A percentile compares a stretch with the other conserved stretches of the same genome.
These are phyloP conservation scores for Tuber aestivum DNA, from an alignment of 495 filamentous ascomycete species.

Conservation along the genomic window DNA sequence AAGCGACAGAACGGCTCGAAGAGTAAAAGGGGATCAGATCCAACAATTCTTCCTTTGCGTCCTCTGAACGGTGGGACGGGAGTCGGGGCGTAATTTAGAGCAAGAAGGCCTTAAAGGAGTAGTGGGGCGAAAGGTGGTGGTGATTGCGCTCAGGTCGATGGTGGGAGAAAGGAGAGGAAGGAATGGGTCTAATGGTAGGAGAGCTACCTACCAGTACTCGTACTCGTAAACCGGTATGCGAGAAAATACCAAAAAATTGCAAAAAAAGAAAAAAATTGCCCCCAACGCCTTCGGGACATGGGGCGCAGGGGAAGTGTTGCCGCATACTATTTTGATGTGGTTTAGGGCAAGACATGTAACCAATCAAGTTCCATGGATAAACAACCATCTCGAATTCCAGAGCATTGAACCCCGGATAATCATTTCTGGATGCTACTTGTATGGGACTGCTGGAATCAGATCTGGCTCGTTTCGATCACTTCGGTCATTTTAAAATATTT, in stretches of 20 bases:
- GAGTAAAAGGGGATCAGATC: not conserved
- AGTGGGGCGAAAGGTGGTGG: slow-evolving; percentile 36
- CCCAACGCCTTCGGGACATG: not conserved
- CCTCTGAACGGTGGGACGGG: not conserved
- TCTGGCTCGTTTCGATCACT: not conserved
- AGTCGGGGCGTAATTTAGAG: not conserved
- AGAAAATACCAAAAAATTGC: not conserved
- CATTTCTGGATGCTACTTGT: not conserved
- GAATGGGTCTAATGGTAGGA: not conserved
- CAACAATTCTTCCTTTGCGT: not conserved
- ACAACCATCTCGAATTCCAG: not conserved
- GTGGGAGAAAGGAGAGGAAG: slow-evolving; percentile 22
- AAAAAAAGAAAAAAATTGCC: not conserved
- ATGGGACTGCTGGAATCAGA: not conserved
- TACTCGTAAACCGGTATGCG: not conserved
- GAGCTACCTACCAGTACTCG: not conserved
- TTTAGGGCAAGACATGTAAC: not conserved
- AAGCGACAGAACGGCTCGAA: not conserved
- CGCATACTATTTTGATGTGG: not conserved
- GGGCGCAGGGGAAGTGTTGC: not conserved
- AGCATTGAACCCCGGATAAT: not conserved
- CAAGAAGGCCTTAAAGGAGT: not conserved
- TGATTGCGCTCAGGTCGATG: slow-evolving; percentile 36
- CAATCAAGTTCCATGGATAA: not conserved
- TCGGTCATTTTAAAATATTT: not conserved